These are phyloP conservation scores for Phytophthora crassamura DNA, from an alignment of 352 stramenopile genomes.

Conservation along the genomic window DNA sequence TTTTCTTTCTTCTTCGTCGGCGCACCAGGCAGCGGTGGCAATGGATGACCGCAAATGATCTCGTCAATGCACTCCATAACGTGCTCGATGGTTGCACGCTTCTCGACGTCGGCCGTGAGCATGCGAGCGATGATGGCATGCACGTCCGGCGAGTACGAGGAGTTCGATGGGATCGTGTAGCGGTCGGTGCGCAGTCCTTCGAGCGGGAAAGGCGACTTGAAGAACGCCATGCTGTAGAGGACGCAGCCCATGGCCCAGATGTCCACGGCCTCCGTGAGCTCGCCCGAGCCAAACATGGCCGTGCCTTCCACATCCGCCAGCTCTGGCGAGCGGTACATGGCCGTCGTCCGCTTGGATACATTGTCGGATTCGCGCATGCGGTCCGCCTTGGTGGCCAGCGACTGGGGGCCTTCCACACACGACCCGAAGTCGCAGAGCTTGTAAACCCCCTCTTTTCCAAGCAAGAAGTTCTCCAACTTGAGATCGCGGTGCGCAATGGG, in stretches of 20 bases:
- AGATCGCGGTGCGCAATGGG: conserved; percentile 96
- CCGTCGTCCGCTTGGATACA: conserved; percentile 96
- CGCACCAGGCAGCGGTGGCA: conserved; percentile 41
- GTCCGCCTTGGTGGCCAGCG: conserved; percentile 86
- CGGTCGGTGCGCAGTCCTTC: conserved; percentile 94
- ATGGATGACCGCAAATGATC: conserved; percentile 49
- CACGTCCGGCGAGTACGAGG: conserved; percentile 89
- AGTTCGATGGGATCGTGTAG: conserved; percentile 93
- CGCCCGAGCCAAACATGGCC: conserved; percentile 91
- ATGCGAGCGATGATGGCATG: conserved; percentile 92
- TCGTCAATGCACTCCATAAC: conserved; percentile 92
- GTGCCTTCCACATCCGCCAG: conserved; percentile 95
- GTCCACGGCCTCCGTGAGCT: conserved; percentile 93
- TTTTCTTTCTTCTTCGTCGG: conserved; percentile 43
- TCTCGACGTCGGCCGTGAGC: conserved; percentile 91
- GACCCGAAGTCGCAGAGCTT: conserved; percentile 97
- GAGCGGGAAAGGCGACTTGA: conserved; percentile 96
- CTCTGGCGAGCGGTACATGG: conserved; percentile 98
- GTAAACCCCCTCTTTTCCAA: conserved; percentile 89
- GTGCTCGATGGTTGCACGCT: conserved; percentile 92
- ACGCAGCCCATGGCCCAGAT: conserved; percentile 96
- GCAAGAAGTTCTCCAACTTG: conserved; percentile 98
- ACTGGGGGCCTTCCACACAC: conserved; percentile 81
- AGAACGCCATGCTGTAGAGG: conserved; percentile 96
- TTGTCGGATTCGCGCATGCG: conserved; percentile 91